phyloP scores from a whole-genome alignment of 768 basidiomycete species.

The Pleurotus tuber-regium region DNA sequence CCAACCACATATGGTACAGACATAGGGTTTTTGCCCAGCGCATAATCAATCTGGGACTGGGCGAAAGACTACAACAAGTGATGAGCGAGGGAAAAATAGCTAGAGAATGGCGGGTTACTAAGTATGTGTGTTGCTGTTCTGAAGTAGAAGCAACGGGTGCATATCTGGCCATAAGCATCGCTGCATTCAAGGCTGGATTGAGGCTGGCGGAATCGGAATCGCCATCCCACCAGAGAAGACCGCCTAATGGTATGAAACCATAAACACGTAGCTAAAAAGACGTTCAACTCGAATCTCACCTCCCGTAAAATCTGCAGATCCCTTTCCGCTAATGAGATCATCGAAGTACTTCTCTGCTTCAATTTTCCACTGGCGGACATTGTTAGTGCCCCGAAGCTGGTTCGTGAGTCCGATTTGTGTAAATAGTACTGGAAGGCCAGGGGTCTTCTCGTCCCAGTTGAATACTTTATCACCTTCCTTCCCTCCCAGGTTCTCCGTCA shows the following conservation, averaged over 20 bases:
- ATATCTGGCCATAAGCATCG: slow-evolving; percentile 80
- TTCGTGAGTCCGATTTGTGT: slow-evolving; percentile 67
- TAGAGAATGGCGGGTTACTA: slow-evolving; percentile 32
- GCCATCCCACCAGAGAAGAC: slow-evolving; percentile 78
- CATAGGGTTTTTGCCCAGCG: slow-evolving; percentile 89
- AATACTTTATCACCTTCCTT: slow-evolving; percentile 51
- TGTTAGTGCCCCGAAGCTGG: slow-evolving; percentile 44
- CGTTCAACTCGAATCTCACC: slow-evolving; percentile 36
- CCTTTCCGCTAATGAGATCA: slow-evolving; percentile 54
- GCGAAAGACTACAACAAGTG: slow-evolving; percentile 56
- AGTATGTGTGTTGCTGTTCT: slow-evolving; percentile 57
- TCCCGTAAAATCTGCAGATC: slow-evolving; percentile 54
- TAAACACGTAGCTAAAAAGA: neutral
- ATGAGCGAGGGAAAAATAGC: slow-evolving; percentile 7
- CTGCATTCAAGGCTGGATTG: slow-evolving; percentile 85
- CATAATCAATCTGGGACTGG: slow-evolving; percentile 75
- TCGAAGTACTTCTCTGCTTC: slow-evolving; percentile 80
- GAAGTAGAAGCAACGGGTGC: slow-evolving; percentile 66
- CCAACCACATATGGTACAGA: slow-evolving; percentile 87
- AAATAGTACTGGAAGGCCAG: slow-evolving; percentile 73
- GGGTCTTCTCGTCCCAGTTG: slow-evolving; percentile 88
- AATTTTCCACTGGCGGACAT: slow-evolving; percentile 63
- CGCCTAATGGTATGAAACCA: slow-evolving; percentile 43
- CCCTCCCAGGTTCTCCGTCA: slow-evolving; percentile 31
- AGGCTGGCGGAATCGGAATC: slow-evolving; percentile 79